Conservation (phyloP, 129 eudicot genomes). For the Deinandra increscens region DNA sequence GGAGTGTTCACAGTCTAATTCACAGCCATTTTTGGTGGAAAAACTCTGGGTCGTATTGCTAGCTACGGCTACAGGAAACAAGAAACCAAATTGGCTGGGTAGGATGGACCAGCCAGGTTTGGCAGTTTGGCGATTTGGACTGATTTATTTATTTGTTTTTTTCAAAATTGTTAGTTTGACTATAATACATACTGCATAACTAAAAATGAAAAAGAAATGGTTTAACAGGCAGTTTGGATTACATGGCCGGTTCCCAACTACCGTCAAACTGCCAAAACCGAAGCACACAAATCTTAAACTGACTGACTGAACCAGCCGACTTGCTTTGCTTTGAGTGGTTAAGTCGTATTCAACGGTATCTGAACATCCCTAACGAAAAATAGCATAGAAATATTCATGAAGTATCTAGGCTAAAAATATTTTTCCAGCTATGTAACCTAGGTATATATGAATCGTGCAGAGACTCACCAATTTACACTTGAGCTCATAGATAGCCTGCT, state of each 20-base stretch:
- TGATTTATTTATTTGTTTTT: not conserved
- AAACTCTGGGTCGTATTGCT: not conserved
- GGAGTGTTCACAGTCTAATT: not conserved
- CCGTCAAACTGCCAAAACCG: not conserved
- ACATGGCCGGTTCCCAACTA: not conserved
- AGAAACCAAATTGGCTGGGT: not conserved
- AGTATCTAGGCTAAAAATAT: not conserved
- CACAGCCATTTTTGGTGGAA: not conserved
- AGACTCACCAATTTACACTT: slow-evolving; percentile 61
- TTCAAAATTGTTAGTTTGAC: not conserved
- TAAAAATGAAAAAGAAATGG: not conserved
- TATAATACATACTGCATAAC: not conserved
- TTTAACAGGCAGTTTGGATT: too few relatives aligned
- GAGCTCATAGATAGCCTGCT: slow-evolving; percentile 56
- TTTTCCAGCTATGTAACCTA: not conserved
- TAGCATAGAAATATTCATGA: not conserved
- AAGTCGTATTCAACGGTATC: not conserved
- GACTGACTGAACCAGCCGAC: not conserved
- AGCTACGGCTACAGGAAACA: not conserved
- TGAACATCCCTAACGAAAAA: not conserved
- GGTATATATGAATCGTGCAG: not conserved
- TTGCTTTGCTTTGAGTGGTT: not conserved
- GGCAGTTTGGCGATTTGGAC: not conserved
- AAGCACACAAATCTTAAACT: not conserved
- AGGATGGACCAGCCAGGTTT: not conserved